Base-by-base conservation (phyloP, 176 grass and related monocot species). In the Chloris gayana region DNA sequence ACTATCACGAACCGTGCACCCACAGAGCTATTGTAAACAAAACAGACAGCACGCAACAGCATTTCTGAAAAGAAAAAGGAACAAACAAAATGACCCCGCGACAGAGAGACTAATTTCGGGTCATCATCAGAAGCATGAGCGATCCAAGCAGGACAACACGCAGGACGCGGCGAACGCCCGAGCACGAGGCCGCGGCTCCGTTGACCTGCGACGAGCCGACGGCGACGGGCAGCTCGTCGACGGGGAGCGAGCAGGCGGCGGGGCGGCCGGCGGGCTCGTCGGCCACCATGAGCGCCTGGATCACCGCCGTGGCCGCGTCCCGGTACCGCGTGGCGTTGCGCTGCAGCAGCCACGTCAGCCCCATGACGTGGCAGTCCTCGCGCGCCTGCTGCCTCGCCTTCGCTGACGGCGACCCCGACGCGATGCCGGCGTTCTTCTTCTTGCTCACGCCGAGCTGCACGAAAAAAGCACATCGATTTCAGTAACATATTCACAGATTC, bases 311-410 rank as follows among this genome's bases (percentile, higher is more conserved):
- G 49, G 79, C 85, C 3, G 90, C 70, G 10, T 63, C 64, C 25
- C 81, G 75, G 78, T 98, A 84, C 9, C 57, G 74, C 51, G 81
- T 95, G 62, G 88, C 83, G 51, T 98, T 98, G 67, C 57, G 67
- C 31, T 53, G 71, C 61, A 98, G 90, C 41, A 98, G 90, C 95
- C 95, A 98, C 2, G 84, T 95, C 61, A 98, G 64, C 5, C 92
- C 92, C 88, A 93, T 93, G 27, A 91, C 25, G 77, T 91, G 95
- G 75, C 95, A 98, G 57, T 98, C 95, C 70, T 88, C 77, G 5
- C 68, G 92, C 29, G 33, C 56, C 26, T 76, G 4, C 50, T 78
- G 74, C 44, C n/a, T 80, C 7, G 76, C 45, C 65, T 50, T 75
- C 14, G 4, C 62, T 44, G 37, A 61, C 5, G n/a, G n/a, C n/a